A percentile compares a stretch with the other conserved stretches of the same genome.
These are phyloP conservation scores for Saccharomycopsis hybrid DNA, from an alignment of 1,139 yeast species.

Conservation along the genomic window DNA sequence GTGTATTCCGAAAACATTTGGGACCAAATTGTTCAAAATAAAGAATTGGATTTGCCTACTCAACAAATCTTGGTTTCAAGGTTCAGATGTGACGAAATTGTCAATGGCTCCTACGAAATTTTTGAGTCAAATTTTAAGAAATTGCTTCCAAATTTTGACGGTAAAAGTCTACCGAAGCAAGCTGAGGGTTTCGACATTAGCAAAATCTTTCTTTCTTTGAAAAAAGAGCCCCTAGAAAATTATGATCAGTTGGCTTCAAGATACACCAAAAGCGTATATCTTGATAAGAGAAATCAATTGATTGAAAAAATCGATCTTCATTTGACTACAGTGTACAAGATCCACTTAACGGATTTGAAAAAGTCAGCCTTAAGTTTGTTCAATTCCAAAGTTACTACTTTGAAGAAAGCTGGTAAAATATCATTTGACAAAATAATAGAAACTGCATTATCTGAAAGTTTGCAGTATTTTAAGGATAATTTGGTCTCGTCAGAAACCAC, in stretches of 20 bases:
- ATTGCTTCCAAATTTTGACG: conserved; percentile 21
- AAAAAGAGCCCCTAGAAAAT: conserved; percentile 39
- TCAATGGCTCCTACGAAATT: conserved; percentile 41
- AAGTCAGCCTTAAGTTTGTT: conserved; percentile 29
- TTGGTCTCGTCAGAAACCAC: neutral
- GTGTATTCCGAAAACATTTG: conserved; percentile 86
- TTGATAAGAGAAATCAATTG: conserved; percentile 50
- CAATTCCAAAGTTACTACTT: conserved; percentile 20
- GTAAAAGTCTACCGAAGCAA: conserved; percentile 18
- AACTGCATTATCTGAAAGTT: conserved; percentile 17
- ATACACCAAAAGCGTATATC: conserved; percentile 59
- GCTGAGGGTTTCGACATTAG: conserved; percentile 27
- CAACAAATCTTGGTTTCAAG: conserved; percentile 93
- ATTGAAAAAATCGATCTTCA: conserved; percentile 38
- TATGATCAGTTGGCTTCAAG: conserved; percentile 71
- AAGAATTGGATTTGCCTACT: conserved; percentile 92
- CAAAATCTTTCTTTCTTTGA: conserved; percentile 28
- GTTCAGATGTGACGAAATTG: conserved; percentile 89
- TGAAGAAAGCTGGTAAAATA: conserved; percentile 20
- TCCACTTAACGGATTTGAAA: conserved; percentile 33
- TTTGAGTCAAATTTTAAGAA: conserved; percentile 36
- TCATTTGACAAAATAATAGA: conserved; percentile 26
- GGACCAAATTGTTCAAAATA: conserved; percentile 89
- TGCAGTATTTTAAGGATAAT: conserved; percentile 19
- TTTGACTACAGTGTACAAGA: conserved; percentile 40